Conservation (phyloP, 176 grass and related monocot species). For the Hsuehochloa calcarea region DNA sequence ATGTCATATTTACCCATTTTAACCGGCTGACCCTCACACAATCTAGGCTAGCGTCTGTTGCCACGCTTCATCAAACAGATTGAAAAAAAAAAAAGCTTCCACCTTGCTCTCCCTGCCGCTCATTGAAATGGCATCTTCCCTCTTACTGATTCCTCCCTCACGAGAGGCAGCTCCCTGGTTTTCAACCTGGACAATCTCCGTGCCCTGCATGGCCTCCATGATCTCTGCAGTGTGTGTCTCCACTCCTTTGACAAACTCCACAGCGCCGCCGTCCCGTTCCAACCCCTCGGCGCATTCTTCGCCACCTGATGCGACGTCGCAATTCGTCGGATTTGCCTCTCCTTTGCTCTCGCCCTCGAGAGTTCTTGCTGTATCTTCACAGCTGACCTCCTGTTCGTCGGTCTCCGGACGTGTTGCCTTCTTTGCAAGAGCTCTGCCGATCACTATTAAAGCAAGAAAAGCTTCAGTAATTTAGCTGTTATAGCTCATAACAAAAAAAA, state of each 20-base stretch:
- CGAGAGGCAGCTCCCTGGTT: background rate
- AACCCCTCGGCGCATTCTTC: background rate
- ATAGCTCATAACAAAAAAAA: too few relatives aligned
- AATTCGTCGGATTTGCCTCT: background rate
- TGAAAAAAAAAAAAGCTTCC: background rate
- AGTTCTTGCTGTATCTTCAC: background rate
- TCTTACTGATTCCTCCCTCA: background rate
- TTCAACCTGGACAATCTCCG: background rate
- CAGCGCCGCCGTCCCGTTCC: background rate
- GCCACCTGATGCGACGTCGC: background rate
- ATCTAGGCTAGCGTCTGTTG: constrained; percentile 21
- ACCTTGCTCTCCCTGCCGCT: background rate
- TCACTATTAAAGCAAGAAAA: too few relatives aligned
- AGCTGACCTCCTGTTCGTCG: background rate
- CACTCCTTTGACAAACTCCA: background rate
- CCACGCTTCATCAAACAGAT: constrained; percentile 35
- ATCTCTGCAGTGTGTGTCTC: background rate
- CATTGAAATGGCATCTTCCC: background rate
- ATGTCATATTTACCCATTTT: background rate
- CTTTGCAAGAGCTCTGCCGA: background rate
- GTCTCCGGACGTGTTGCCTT: background rate
- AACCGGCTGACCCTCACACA: background rate
- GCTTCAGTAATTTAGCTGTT: too few relatives aligned
- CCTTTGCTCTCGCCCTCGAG: background rate
- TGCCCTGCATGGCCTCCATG: background rate